A percentile compares a stretch with the other conserved stretches of the same genome.
Evolutionary conservation across 768 basidiomycete genomes (phyloP).

Genomic region (Panaeolus cyanescens): DNA sequence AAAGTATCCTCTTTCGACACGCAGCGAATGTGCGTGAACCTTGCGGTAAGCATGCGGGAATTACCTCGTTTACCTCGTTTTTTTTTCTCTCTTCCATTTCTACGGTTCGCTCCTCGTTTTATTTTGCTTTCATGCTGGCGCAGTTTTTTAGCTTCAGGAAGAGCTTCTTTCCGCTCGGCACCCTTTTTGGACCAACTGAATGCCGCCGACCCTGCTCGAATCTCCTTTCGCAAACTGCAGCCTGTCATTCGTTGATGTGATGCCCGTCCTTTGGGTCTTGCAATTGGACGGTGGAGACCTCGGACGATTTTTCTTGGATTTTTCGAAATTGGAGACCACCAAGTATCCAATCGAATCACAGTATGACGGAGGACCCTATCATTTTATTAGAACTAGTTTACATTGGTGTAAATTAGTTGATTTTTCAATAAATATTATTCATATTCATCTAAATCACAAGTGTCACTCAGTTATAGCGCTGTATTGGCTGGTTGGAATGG

Average conservation of each 20-base stretch:
- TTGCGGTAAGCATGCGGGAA: background rate
- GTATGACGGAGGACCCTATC: no score
- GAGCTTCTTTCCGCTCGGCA: background rate
- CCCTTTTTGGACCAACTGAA: background rate
- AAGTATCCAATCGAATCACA: no score
- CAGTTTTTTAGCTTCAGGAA: background rate
- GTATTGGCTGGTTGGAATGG: no score
- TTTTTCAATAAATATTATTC: no score
- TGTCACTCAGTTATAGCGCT: no score
- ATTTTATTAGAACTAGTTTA: no score
- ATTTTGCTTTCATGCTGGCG: background rate
- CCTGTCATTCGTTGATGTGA: background rate
- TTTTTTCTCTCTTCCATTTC: background rate
- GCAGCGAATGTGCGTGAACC: background rate
- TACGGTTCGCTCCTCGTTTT: background rate
- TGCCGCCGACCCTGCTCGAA: background rate
- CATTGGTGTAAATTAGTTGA: no score
- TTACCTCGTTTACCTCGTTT: background rate
- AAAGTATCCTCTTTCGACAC: background rate
- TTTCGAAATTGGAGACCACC: no score
- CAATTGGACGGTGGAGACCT: background rate
- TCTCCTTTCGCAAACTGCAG: background rate
- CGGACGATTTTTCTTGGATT: no score
- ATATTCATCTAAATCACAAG: no score
- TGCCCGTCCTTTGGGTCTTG: background rate